These are phyloP conservation scores for Phyllostachys edulis DNA, from an alignment of 176 grass and related monocot genomes.

Conservation along the genomic window DNA sequence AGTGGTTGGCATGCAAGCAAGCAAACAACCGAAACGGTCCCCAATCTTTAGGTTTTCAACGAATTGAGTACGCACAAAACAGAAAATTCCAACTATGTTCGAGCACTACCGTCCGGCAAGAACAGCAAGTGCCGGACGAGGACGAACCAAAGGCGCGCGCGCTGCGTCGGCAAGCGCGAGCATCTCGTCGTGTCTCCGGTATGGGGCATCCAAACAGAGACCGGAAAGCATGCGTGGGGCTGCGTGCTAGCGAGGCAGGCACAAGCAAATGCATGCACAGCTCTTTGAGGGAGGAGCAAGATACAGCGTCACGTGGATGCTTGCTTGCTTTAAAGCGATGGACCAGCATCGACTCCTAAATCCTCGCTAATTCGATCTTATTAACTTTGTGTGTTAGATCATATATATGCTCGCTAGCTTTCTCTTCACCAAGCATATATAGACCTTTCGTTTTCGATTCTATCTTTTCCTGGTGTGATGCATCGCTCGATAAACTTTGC, in stretches of 20 bases:
- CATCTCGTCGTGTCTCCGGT: background rate
- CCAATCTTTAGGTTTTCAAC: background rate
- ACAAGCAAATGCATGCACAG: slow-evolving; percentile 35
- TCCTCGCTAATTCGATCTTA: background rate
- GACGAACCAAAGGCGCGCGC: no score
- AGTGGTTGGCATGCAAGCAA: background rate
- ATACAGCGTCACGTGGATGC: slow-evolving; percentile 33
- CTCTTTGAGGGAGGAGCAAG: slow-evolving; percentile 8
- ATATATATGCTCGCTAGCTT: slow-evolving; percentile 1
- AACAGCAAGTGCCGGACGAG: no score
- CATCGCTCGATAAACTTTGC: background rate
- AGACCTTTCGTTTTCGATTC: background rate
- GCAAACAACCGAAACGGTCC: background rate
- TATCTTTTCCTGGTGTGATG: background rate
- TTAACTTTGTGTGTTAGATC: background rate
- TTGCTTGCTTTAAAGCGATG: slow-evolving; percentile 17
- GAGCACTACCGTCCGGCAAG: background rate
- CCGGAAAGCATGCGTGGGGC: slow-evolving; percentile 25
- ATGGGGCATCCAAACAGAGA: slow-evolving; percentile 6
- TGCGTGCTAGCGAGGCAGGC: slow-evolving; percentile 9
- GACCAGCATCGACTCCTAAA: background rate
- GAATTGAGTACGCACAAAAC: background rate
- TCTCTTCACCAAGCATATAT: background rate
- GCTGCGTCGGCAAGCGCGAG: background rate
- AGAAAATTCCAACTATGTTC: background rate